Evolutionary conservation across 2,329 filamentous ascomycete genomes (phyloP), one percentile per base, ranked within the genome.

Genomic region (Lecanosticta acicola): DNA sequence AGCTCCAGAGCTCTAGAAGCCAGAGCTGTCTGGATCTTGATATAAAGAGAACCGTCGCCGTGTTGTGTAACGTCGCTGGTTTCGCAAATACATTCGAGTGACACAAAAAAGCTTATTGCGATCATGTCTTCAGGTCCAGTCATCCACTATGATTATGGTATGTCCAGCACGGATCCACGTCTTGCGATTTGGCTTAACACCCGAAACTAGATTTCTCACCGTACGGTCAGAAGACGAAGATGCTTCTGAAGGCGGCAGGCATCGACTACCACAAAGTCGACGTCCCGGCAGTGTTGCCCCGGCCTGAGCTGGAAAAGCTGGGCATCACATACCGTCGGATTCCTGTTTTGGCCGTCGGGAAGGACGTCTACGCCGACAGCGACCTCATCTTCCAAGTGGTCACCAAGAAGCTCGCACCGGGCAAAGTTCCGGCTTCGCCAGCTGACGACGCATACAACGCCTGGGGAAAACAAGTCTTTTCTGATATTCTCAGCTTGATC

Each of bases 321-420:
- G 60, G 57, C 5, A 57, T 64, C 38, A 61, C 57, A 5, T 63
- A 63, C 48, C 58, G 61, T 17, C 56, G 61, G 39, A 62, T 64
- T 26, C 61, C 61, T 2, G 39, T 64, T 39, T 46, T 64, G 10
- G 53, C 60, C 9, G 48, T 64, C 11, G 61, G 61, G 32, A 59
- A 61, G 19, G 60, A 64, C 39, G 46, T 64, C 46, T 64, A 61
- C 52, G 49, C 45, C 40, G 61, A 64, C 50, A 54, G 51, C 32
- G 38, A 49, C 14, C 48, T 52, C 14, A 59, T 63, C 38, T 53
- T 59, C 40, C 50, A 58, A 20, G 42, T 50, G 18, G 43, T 55
- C 41, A 29, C 56, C 14, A 40, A 43, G 7, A 21, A 50, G 13
- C 52, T 58, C 7, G 45, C 42, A 9, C 45, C 46, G 3, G 47